A percentile compares a stretch with the other conserved stretches of the same genome.
Evolutionary conservation across 495 filamentous ascomycete genomes (phyloP).

Genomic region (Poronia punctata): DNA sequence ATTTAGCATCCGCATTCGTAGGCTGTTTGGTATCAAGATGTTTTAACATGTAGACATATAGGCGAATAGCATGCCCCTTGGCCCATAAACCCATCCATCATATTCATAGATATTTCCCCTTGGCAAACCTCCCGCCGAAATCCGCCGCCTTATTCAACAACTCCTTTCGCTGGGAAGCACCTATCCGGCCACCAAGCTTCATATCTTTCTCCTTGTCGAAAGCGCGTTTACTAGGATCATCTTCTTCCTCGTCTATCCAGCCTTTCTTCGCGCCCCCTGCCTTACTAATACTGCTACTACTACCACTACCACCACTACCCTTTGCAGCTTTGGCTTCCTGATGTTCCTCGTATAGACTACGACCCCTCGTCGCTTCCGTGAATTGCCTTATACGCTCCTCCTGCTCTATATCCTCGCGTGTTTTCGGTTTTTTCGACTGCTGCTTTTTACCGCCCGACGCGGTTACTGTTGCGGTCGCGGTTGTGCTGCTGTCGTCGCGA

Average conservation of each 20-base stretch:
- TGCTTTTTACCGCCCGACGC: background rate
- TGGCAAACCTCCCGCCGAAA: conserved; percentile 76
- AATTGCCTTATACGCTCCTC: conserved; percentile 25
- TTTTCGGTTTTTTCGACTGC: background rate
- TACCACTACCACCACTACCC: too few species aligned
- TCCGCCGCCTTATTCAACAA: conserved; percentile 73
- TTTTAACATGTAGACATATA: too few species aligned
- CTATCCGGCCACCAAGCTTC: conserved; percentile 63
- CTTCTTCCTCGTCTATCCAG: conserved; percentile 56
- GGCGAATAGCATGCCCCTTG: too few species aligned
- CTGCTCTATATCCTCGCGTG: conserved; percentile 44
- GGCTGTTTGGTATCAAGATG: too few species aligned
- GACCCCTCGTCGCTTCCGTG: conserved; percentile 48
- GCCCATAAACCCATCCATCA: background rate
- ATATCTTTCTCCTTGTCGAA: conserved; percentile 98
- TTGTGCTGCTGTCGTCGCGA: conserved; percentile 27
- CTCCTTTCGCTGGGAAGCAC: conserved; percentile 66
- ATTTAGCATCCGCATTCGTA: too few species aligned
- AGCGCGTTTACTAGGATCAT: conserved; percentile 81
- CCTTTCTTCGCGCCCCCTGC: conserved; percentile 4
- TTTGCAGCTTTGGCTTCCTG: conserved; percentile 18
- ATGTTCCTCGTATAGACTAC: conserved; percentile 59
- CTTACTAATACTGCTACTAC: too few species aligned
- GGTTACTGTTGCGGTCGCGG: background rate
- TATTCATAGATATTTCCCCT: conserved; percentile 63